phyloP scores from a whole-genome alignment of 352 stramenopile genomes.

The Phytophthora pini region DNA sequence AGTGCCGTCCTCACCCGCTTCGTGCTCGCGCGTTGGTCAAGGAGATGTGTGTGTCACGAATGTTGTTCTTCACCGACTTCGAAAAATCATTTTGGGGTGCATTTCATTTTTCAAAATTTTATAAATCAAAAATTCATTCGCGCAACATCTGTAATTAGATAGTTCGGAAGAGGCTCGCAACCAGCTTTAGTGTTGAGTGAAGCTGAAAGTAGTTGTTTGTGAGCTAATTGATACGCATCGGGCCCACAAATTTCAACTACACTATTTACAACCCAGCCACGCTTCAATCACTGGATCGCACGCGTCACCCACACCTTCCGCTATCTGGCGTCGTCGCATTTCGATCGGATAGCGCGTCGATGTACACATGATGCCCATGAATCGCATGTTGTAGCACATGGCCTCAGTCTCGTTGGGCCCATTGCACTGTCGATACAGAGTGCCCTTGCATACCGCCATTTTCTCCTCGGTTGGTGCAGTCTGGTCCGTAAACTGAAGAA shows the following conservation, averaged over 20 bases:
- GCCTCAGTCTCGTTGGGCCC: neutral
- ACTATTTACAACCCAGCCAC: conserved; percentile 13
- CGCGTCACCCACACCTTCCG: conserved; percentile 8
- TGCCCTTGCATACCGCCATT: conserved; percentile 30
- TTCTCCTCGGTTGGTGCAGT: conserved; percentile 5
- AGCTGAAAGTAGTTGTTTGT: too few relatives aligned
- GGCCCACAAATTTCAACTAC: too few relatives aligned
- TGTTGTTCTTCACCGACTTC: too few relatives aligned
- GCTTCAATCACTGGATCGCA: conserved; percentile 15
- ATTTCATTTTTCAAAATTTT: too few relatives aligned
- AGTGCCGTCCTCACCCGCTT: conserved; percentile 25
- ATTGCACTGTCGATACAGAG: conserved; percentile 27
- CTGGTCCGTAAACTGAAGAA: conserved; percentile 2
- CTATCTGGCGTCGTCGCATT: conserved; percentile 25
- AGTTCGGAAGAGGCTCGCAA: too few relatives aligned
- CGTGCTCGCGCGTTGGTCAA: neutral
- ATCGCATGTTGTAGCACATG: conserved; percentile 28
- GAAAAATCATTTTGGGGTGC: too few relatives aligned
- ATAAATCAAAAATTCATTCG: too few relatives aligned
- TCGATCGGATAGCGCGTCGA: conserved; percentile 19
- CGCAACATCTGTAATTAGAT: too few relatives aligned
- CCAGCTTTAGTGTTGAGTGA: too few relatives aligned
- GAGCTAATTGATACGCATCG: too few relatives aligned
- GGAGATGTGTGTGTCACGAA: too few relatives aligned
- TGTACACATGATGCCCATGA: conserved; percentile 29